Evolutionary conservation across 2,329 filamentous ascomycete genomes (phyloP).

Genomic region (Cladosporium sp.): DNA sequence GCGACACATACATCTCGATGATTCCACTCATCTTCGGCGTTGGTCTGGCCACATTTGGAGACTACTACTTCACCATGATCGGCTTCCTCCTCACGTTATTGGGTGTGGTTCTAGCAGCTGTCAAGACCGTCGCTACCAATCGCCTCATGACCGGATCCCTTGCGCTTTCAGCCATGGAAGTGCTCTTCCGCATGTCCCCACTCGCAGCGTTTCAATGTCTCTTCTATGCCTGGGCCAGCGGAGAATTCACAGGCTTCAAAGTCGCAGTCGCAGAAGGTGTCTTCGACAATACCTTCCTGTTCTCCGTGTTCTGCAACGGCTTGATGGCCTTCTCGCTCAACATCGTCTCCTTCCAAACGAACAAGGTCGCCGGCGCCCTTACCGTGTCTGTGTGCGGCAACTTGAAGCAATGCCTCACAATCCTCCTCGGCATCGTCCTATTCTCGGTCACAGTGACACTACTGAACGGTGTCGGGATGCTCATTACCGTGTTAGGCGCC

Average conservation of each 20-base stretch:
- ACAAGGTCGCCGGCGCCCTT: slow-evolving; percentile 36
- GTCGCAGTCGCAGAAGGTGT: slow-evolving; percentile 19
- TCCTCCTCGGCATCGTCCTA: slow-evolving; percentile 34
- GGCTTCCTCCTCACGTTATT: slow-evolving; percentile 39
- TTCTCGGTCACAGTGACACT: slow-evolving; percentile 32
- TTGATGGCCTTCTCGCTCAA: slow-evolving; percentile 34
- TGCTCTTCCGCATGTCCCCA: slow-evolving; percentile 59
- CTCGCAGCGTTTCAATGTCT: slow-evolving; percentile 55
- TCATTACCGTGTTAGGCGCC: slow-evolving; percentile 53
- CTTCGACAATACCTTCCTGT: slow-evolving; percentile 20
- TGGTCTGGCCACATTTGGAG: slow-evolving; percentile 56
- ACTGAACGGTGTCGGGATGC: slow-evolving; percentile 52
- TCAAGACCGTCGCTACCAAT: slow-evolving; percentile 61
- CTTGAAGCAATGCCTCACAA: slow-evolving; percentile 36
- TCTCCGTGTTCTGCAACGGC: slow-evolving; percentile 31
- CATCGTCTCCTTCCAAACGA: slow-evolving; percentile 36
- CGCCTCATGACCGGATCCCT: slow-evolving; percentile 59
- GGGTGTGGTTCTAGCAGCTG: slow-evolving; percentile 32
- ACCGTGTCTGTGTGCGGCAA: slow-evolving; percentile 36
- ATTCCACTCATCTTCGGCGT: slow-evolving; percentile 57
- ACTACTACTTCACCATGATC: slow-evolving; percentile 58
- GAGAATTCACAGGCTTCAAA: slow-evolving; percentile 40
- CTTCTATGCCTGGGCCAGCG: slow-evolving; percentile 48
- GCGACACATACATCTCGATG: slow-evolving; percentile 55
- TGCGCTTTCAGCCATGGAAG: slow-evolving; percentile 55